Evolutionary conservation across 1,284 basidiomycete genomes (phyloP), one percentile per base, ranked within the genome.

Genomic region (Cystobasidium pallidum): DNA sequence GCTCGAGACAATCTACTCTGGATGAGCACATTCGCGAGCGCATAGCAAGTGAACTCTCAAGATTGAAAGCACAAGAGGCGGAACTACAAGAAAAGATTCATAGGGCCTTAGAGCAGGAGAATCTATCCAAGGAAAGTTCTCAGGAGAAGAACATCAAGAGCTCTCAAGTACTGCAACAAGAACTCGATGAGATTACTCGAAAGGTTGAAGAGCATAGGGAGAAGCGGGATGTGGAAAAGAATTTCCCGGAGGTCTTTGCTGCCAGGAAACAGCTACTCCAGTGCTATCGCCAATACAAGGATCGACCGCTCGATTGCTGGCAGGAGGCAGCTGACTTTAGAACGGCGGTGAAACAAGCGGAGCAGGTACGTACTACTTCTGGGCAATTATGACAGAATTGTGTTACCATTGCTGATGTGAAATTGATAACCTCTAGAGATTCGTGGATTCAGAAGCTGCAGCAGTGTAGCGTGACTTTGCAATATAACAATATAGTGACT

Each of bases 91-190:
- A 75, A 34, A 74, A 78, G 72, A 78, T 79, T 21, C 76, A 75
- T 34, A 63, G 73, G 24, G 78, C 77, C 3, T 72, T 79, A 43
- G 78, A 79, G 67, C 74, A 75, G 68, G 78, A 79, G 74, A 79
- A 79, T 74, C 70, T 79, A 52, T 76, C 78, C 47, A 66, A 73
- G 49, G 76, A 77, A 66, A 49, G 41, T 19, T 54, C 39, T 1
- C 68, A 34, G 3, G 74, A 64, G 15, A 59, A 55, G 26, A 54
- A 72, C 58, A 70, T 70, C 2, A 51, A 73, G 21, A 62, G 63
- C 34, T 66, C 67, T 10, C 24, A 28, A 11, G 32, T 52, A 41
- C 30, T 74, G n/a, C 68, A 70, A 47, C 70, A 70, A 54, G 73
- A 74, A 32, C 45, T 74, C 19, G 67, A 67, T 13, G 67, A 62